phyloP scores from a whole-genome alignment of 78 protist genomes.

The Tieghemostelium lacteum region DNA sequence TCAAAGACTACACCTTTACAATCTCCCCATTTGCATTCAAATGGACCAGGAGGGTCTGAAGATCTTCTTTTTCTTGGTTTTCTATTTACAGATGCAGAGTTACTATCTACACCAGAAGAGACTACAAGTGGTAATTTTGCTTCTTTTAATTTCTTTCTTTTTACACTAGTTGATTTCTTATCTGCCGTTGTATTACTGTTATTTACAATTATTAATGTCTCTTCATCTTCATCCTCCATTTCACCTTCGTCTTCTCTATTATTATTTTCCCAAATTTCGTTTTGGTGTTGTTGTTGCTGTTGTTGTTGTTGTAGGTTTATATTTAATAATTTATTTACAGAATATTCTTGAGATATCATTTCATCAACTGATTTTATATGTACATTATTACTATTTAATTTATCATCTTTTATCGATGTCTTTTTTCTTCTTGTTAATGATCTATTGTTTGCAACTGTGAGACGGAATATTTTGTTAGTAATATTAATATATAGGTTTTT shows the following conservation, averaged over 20 bases:
- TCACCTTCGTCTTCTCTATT: no score
- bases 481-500: background rate
- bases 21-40: constrained; percentile 78
- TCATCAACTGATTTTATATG: background rate
- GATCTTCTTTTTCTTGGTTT: constrained; percentile 68
- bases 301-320: constrained; percentile 10
- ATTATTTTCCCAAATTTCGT: no score
- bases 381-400: no score
- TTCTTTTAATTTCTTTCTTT: background rate
- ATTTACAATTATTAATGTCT: background rate
- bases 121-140: background rate
- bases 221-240: background rate
- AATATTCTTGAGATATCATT: background rate
- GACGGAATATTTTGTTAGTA: no score
- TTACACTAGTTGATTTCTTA: background rate
- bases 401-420: background rate
- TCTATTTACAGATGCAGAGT: constrained; percentile 18
- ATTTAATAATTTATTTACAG: background rate
- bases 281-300: background rate
- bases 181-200: background rate
- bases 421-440: constrained; percentile 41
- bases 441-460: background rate
- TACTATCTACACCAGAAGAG: background rate
- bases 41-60: constrained; percentile 56
- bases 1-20: constrained; percentile 34